Evolutionary conservation across 2,329 filamentous ascomycete species (phyloP), one percentile per base, ranked within the genome.

Genomic region (Reticulascus tulasneorum): DNA sequence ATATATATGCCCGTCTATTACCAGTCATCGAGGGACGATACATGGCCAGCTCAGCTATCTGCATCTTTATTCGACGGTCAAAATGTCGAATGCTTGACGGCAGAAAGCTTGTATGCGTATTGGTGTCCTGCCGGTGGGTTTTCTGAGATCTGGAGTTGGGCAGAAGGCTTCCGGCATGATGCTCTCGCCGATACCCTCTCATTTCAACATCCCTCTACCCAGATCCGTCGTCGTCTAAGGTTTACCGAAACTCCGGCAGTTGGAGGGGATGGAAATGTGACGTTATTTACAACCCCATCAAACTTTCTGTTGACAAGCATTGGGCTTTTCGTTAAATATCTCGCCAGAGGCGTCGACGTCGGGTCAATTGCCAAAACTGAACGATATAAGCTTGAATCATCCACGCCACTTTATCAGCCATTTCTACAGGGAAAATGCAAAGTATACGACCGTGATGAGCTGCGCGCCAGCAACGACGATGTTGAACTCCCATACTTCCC

Each of bases 361-460:
- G 23, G 29, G 3, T 8, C 23, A 9, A 22, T 38, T 7, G 20
- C 21, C 15, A 19, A 38, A 5, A 34, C 29, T 4, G 18, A 22
- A 9, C 23, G 28, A 23, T 34, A 32, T 16, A 34, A 29, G 21
- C 29, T 27, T 21, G 29, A 19, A 16, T 33, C 30, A 2, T 33
- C n/a, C 18, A 33, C 29, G 9, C 25, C 13, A 10, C 23, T 39
- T 3, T 28, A 30, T 6, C 40, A 42, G 7, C 40, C 40, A 3
- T 29, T 40, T 13, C 25, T 40, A 3, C 37, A 42, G 13, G 25
- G 24, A 2, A 36, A 22, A n/a, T 43, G 40, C 9, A 12, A 6
- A 3, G 9, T 37, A 4, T 30, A 35, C 11, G 19, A 34, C 4
- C 17, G 21, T 9, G 21, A 33, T 2, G 3, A 27, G 7, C 9